Evolutionary conservation across 148 eudicot genomes (phyloP).

Genomic region (Nepenthes mirabilis): DNA sequence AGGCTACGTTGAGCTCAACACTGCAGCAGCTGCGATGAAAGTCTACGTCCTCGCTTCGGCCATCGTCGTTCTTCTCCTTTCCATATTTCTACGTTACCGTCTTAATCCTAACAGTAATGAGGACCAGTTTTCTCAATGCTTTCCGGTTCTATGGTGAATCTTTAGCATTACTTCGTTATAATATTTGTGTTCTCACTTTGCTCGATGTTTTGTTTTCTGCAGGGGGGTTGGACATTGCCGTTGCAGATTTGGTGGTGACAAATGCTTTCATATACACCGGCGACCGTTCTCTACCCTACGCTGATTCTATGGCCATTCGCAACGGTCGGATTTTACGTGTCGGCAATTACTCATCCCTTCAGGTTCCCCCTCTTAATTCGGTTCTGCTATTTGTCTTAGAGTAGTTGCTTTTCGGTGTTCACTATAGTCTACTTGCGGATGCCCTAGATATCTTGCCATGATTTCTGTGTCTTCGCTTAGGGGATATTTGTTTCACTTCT

Average conservation of each 20-base stretch:
- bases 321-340: conserved; percentile 44
- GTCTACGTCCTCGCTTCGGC: conserved; percentile 5
- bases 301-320: conserved; percentile 72
- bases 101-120: conserved; percentile 1
- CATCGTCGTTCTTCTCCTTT: conserved; percentile 10
- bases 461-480: no score
- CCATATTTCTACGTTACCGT: conserved; percentile 11
- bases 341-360: conserved; percentile 51
- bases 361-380: conserved; percentile 20
- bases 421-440: no score
- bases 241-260: conserved; percentile 65
- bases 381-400: neutral
- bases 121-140: conserved; percentile 1
- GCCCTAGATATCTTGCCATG: no score
- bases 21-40: conserved; percentile 4
- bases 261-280: conserved; percentile 82
- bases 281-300: conserved; percentile 54
- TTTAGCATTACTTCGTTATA: neutral
- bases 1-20: no score
- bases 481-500: no score
- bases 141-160: neutral
- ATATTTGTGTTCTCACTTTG: neutral
- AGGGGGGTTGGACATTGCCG: conserved; percentile 2
- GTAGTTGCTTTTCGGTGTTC: neutral
- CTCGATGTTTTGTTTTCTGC: neutral